Evolutionary conservation across 2,329 filamentous ascomycete genomes (phyloP).

Genomic region (Conoideocrella luteorostrata): DNA sequence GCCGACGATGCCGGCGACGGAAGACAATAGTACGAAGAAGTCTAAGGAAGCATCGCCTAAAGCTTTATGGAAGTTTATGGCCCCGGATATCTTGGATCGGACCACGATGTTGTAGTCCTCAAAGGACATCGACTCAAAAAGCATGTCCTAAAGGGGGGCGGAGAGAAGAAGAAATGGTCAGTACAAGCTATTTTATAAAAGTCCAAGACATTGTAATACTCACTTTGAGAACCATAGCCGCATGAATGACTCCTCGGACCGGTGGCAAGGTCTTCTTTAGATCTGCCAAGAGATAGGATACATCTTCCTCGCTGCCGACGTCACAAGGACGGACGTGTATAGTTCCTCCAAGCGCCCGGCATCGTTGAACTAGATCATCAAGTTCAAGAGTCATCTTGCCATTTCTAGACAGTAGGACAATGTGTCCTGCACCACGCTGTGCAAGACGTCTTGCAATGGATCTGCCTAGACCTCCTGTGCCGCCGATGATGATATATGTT

Average conservation of each 20-base stretch:
- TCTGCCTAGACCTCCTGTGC: constrained; percentile 44
- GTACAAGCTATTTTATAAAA: no score
- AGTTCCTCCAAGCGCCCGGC: constrained; percentile 29
- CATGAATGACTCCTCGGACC: constrained; percentile 38
- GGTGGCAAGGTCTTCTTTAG: constrained; percentile 24
- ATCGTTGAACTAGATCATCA: constrained; percentile 33
- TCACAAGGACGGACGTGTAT: constrained; percentile 43
- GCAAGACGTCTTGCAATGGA: constrained; percentile 44
- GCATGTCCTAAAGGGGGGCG: no score
- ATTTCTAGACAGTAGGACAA: constrained; percentile 43
- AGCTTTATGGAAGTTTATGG: constrained; percentile 47
- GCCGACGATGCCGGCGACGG: constrained; percentile 43
- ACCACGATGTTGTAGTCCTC: constrained; percentile 42
- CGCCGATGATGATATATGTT: constrained; percentile 45
- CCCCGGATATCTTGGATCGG: constrained; percentile 45
- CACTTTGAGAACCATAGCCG: constrained; percentile 36
- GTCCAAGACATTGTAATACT: background rate
- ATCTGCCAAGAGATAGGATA: constrained; percentile 20
- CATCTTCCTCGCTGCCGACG: constrained; percentile 31
- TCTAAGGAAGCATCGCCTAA: constrained; percentile 34
- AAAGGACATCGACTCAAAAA: constrained; percentile 48
- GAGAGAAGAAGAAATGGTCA: no score
- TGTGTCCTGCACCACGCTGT: constrained; percentile 37
- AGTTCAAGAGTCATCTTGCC: constrained; percentile 35
- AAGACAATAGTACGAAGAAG: constrained; percentile 51